Conservation (phyloP, 345 rosid species). For the Hypericum androsaemum region DNA sequence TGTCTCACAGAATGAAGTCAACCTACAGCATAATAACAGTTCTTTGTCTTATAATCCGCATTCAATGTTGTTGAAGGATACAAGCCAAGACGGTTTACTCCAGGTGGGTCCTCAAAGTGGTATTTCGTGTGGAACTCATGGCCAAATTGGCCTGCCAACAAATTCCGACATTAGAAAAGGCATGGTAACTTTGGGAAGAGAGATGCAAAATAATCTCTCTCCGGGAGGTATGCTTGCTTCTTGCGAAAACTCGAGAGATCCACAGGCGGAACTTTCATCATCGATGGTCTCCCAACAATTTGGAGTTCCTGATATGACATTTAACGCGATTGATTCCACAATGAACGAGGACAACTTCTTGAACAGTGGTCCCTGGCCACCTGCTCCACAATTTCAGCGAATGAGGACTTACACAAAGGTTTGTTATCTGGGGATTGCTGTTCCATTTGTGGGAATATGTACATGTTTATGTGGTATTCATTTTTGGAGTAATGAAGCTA, state of each 20-base stretch:
- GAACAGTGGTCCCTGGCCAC: slow-evolving; percentile 37
- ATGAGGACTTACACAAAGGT: slow-evolving; percentile 68
- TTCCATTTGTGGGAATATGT: not conserved
- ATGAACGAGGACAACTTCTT: slow-evolving; percentile 37
- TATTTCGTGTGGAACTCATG: slow-evolving; percentile 29
- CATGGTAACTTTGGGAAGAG: slow-evolving; percentile 35
- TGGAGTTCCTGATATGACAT: slow-evolving; percentile 49
- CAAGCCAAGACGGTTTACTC: slow-evolving; percentile 45
- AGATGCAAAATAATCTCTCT: slow-evolving; percentile 36
- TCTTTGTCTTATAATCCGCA: slow-evolving; percentile 33
- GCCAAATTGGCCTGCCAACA: slow-evolving; percentile 24
- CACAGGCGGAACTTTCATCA: slow-evolving; percentile 50
- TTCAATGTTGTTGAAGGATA: slow-evolving; percentile 32
- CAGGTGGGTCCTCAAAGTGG: slow-evolving; percentile 34
- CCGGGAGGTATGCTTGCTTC: slow-evolving; percentile 31
- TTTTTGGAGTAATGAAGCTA: too few species aligned
- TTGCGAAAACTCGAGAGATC: slow-evolving; percentile 40
- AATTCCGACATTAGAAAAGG: slow-evolving; percentile 37
- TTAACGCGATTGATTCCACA: slow-evolving; percentile 45
- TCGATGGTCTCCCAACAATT: slow-evolving; percentile 59
- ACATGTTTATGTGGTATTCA: not conserved
- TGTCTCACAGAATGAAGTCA: slow-evolving; percentile 47
- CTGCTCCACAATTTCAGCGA: slow-evolving; percentile 42
- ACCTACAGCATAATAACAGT: slow-evolving; percentile 39
- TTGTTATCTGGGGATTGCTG: slow-evolving; percentile 1